A percentile compares a stretch with the other conserved stretches of the same genome.
These are phyloP conservation scores for Loxodes magnus DNA, from an alignment of 73 alveolate genomes.

Conservation along the genomic window DNA sequence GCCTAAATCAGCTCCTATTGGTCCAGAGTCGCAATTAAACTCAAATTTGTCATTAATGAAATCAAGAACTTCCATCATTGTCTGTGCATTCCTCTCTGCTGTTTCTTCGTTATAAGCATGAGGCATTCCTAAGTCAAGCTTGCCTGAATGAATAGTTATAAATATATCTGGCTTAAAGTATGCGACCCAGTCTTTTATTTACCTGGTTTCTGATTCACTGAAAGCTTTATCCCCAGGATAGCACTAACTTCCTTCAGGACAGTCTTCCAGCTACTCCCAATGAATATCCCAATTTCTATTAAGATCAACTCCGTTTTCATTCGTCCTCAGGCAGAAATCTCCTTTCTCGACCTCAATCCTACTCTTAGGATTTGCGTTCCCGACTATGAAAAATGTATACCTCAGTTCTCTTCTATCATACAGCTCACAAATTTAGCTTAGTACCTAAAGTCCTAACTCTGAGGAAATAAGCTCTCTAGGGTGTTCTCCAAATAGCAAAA, in stretches of 20 bases:
- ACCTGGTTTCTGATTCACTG: conserved; percentile 46
- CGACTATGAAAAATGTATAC: conserved; percentile 15
- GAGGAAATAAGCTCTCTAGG: conserved; percentile 54
- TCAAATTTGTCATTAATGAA: conserved; percentile 8
- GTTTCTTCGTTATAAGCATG: conserved; percentile 21
- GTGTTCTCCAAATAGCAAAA: conserved; percentile 52
- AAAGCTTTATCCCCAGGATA: conserved; percentile 42
- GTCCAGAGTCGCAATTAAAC: conserved; percentile 26
- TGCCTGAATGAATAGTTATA: conserved; percentile 36
- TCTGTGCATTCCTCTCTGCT: conserved; percentile 13
- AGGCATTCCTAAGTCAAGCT: conserved; percentile 2
- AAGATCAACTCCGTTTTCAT: conserved; percentile 41
- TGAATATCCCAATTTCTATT: conserved; percentile 56
- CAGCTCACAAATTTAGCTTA: conserved; percentile 10
- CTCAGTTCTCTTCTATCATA: conserved; percentile 11
- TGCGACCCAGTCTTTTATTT: conserved; percentile 15
- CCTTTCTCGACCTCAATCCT: conserved; percentile 47
- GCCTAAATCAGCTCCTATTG: conserved; percentile 53
- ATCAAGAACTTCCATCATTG: conserved; percentile 14
- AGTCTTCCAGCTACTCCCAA: conserved; percentile 22
- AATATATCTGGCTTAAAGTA: conserved; percentile 35
- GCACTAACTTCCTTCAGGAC: not conserved
- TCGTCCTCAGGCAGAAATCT: conserved; percentile 40
- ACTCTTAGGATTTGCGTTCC: conserved; percentile 45
- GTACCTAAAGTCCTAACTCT: conserved; percentile 39